Evolutionary conservation across 495 filamentous ascomycete genomes (phyloP), one percentile per base, ranked within the genome.

Genomic region (Astrothelium subdiscretum): DNA sequence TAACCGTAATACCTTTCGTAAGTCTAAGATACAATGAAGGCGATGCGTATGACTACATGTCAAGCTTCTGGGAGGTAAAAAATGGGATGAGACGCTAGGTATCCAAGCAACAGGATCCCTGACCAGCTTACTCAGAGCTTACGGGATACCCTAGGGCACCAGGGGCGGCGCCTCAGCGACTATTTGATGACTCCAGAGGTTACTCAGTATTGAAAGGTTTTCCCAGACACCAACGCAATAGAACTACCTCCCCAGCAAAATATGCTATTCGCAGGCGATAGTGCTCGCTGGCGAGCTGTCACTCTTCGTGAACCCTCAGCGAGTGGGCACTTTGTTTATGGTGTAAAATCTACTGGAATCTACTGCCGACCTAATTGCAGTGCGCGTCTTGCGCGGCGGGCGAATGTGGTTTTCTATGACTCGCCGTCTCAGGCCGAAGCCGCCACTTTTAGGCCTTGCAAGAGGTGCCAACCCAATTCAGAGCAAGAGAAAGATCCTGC

Each of bases 341-440:
- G 69, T 24, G 85, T 88, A 26, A 72, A 78, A 29, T 83, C 82
- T 0, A 87, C 85, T 6, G 80, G 78, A 31, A 84, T 86, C 48
- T 87, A 82, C 71, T 88, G 85, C 66, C 81, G 83, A 1, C 81
- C 85, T 4, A 81, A 77, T 8, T 87, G 85, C 59, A 72, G 80
- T 1, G 78, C 82, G 3, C 80, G 85, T 3, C 78, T 85, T 22
- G 83, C 85, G 10, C 78, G 83, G 18, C 79, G 84, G 22, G 79
- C 81, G 35, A 86, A 87, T 63, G 77, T 87, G 57, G 67, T 71
- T 15, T 87, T 87, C 72, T 83, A 81, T 70, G 72, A 80, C 43
- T 79, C 76, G 6, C 71, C 81, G n/a, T 68, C 74, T 0, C 76
- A 81, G 60, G 85, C 85, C 20, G 75, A 80, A 67, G 66, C 69